Conservation (phyloP, 164 flowering plant species). For the Amborella trichopoda region DNA sequence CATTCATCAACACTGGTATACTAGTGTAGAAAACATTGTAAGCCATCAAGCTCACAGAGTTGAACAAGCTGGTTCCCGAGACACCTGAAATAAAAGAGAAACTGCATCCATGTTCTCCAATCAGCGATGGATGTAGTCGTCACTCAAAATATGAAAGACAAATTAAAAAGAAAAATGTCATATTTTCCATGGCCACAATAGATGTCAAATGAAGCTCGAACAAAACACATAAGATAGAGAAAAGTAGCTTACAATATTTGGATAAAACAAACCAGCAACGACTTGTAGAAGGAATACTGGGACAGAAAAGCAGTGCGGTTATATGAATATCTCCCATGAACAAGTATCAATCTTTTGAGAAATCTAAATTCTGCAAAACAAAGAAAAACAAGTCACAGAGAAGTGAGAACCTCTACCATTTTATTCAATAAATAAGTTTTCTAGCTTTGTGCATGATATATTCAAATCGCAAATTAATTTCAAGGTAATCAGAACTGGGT, state of each 20-base stretch:
- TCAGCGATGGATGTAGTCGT: conserved; percentile 16
- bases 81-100: conserved; percentile 98
- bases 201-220: not conserved
- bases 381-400: no score
- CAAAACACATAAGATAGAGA: not conserved
- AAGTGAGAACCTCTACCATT: no score
- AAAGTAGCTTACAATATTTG: conserved; percentile 80
- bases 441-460: no score
- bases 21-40: conserved; percentile 98
- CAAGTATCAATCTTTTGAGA: conserved; percentile 87
- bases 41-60: conserved; percentile 97
- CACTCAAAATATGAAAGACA: no score
- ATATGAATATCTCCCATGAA: conserved; percentile 97
- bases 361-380: conserved; percentile 78
- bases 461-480: no score
- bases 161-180: no score
- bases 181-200: not conserved
- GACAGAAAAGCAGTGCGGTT: conserved; percentile 96
- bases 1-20: conserved; percentile 79
- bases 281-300: conserved; percentile 93
- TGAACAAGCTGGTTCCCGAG: conserved; percentile 94
- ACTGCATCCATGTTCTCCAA: conserved; percentile 30
- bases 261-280: conserved; percentile 86
- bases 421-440: no score
- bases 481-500: no score